Evolutionary conservation across 2,329 filamentous ascomycete genomes (phyloP).

Genomic region (Ceratocystiopsis minuta): DNA sequence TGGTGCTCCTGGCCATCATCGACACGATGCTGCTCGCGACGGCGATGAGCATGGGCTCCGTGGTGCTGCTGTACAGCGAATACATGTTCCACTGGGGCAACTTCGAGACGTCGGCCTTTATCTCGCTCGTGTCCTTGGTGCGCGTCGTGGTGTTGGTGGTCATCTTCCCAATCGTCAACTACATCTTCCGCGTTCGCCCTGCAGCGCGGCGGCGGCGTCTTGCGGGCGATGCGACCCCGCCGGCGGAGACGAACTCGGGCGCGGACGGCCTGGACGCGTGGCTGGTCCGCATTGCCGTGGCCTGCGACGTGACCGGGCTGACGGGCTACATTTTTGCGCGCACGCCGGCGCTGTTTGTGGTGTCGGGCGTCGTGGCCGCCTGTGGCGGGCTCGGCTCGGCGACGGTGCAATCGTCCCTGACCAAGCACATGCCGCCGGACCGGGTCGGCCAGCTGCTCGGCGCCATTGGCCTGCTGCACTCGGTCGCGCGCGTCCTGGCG

Average conservation of each 20-base stretch:
- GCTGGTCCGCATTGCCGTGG: constrained; percentile 55
- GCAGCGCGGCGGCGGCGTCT: constrained; percentile 22
- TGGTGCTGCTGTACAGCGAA: constrained; percentile 69
- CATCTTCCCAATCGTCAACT: constrained; percentile 59
- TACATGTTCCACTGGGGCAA: constrained; percentile 69
- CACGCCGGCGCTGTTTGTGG: constrained; percentile 44
- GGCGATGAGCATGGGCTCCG: constrained; percentile 62
- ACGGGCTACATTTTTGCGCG: constrained; percentile 54
- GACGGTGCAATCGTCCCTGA: constrained; percentile 66
- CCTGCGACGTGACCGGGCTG: constrained; percentile 61
- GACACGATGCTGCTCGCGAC: constrained; percentile 72
- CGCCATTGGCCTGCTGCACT: constrained; percentile 71
- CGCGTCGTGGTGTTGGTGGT: constrained; percentile 61
- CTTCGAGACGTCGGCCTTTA: constrained; percentile 61
- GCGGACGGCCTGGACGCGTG: constrained; percentile 62
- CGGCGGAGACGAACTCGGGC: constrained; percentile 39
- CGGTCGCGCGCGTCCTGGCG: constrained; percentile 58
- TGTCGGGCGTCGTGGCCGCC: constrained; percentile 54
- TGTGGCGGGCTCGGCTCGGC: constrained; percentile 74
- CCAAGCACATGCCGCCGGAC: constrained; percentile 76
- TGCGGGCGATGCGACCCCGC: constrained; percentile 16
- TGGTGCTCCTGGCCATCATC: constrained; percentile 62
- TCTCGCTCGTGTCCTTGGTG: constrained; percentile 60
- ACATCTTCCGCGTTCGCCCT: constrained; percentile 46
- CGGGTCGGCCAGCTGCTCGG: constrained; percentile 76